Conservation (phyloP, 352 stramenopile species). For the Phytophthora pseudosyringae region DNA sequence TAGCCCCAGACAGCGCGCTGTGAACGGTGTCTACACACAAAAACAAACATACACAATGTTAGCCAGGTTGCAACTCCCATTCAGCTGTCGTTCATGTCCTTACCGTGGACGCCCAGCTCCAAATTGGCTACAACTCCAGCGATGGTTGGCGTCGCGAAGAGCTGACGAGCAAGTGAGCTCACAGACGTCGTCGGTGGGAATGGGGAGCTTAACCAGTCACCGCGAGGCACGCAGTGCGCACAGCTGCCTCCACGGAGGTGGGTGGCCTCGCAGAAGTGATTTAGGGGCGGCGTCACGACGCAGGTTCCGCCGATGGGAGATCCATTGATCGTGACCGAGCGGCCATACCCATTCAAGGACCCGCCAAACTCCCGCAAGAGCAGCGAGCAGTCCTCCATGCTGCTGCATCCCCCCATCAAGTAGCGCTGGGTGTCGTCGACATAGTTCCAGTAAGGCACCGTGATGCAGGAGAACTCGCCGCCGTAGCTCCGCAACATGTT, state of each 20-base stretch:
- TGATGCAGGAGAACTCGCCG: slow-evolving; percentile 84
- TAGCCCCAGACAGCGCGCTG: slow-evolving; percentile 68
- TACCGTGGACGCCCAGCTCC: slow-evolving; percentile 82
- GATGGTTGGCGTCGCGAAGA: slow-evolving; percentile 76
- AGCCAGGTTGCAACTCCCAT: not conserved
- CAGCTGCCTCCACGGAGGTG: slow-evolving; percentile 44
- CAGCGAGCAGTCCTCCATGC: slow-evolving; percentile 76
- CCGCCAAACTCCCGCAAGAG: slow-evolving; percentile 79
- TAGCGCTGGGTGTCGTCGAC: slow-evolving; percentile 82
- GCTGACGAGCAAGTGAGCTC: slow-evolving; percentile 77
- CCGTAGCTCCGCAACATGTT: slow-evolving; percentile 87
- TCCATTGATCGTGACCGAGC: slow-evolving; percentile 72
- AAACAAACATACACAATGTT: slow-evolving; percentile 10
- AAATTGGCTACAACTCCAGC: slow-evolving; percentile 66
- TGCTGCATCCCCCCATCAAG: slow-evolving; percentile 60
- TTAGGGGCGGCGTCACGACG: slow-evolving; percentile 44
- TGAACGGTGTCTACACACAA: slow-evolving; percentile 76
- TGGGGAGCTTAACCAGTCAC: slow-evolving; percentile 51
- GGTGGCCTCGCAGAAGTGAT: slow-evolving; percentile 86
- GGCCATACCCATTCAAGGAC: slow-evolving; percentile 40
- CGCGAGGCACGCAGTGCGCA: slow-evolving; percentile 73
- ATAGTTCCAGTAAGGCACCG: slow-evolving; percentile 90
- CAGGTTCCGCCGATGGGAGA: slow-evolving; percentile 68
- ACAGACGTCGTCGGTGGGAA: slow-evolving; percentile 78
- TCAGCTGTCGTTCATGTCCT: slow-evolving; percentile 15